A percentile compares a stretch with the other conserved stretches of the same genome.
phyloP scores from a whole-genome alignment of 2,329 filamentous ascomycete genomes.

The Xylariales sp. region DNA sequence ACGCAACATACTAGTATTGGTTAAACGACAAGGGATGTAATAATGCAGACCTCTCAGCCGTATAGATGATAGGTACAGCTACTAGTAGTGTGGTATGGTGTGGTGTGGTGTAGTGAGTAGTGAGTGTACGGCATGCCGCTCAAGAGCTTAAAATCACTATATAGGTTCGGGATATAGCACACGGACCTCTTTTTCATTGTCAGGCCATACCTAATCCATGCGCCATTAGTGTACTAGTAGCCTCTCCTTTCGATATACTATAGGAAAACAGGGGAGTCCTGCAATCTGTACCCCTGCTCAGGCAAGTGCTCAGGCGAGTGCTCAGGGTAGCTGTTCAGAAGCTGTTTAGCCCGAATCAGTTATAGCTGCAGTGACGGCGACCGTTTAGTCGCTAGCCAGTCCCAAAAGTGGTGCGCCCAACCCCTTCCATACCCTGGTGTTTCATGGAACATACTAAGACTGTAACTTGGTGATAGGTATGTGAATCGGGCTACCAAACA shows the following conservation, averaged over 20 bases:
- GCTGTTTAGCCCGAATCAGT: conserved; percentile 25
- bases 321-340: neutral
- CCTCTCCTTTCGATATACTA: conserved; percentile 8
- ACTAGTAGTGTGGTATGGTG: too few relatives aligned
- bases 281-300: conserved; percentile 13
- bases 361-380: conserved; percentile 21
- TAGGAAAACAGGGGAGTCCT: conserved; percentile 18
- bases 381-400: conserved; percentile 16
- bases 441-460: conserved; percentile 11
- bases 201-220: conserved; percentile 14
- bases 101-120: too few relatives aligned
- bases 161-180: conserved; percentile 17
- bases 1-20: too few relatives aligned
- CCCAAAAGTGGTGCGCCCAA: conserved; percentile 20
- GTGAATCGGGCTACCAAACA: conserved; percentile 34
- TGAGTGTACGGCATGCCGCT: neutral
- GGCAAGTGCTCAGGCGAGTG: too few relatives aligned
- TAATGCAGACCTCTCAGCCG: neutral
- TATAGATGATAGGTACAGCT: neutral
- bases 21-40: too few relatives aligned
- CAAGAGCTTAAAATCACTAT: neutral
- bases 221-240: conserved; percentile 13
- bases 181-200: conserved; percentile 24
- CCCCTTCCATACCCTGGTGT: conserved; percentile 15
- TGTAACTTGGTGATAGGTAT: conserved; percentile 11